phyloP scores from a whole-genome alignment of 192 early-diverging fungal genomes.

The Coemansia sp. region DNA sequence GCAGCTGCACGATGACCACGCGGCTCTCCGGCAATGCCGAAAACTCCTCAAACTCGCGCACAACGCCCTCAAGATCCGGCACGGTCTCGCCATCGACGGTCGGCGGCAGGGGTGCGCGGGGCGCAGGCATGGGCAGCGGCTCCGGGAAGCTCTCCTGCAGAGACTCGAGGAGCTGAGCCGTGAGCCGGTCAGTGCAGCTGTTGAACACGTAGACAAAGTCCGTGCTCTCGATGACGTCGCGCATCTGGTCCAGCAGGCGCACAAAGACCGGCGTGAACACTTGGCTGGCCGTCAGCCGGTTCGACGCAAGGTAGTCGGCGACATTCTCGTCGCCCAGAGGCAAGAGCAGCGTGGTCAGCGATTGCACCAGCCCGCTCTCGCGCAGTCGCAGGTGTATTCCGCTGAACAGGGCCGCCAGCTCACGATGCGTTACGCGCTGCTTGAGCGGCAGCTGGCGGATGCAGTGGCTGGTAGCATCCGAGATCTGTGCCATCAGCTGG shows the following conservation, averaged over 20 bases:
- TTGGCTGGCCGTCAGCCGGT: conserved; percentile 43
- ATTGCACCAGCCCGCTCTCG: conserved; percentile 34
- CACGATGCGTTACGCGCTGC: conserved; percentile 63
- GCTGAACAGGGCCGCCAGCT: conserved; percentile 59
- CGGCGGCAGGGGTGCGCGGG: conserved; percentile 35
- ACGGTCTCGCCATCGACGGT: conserved; percentile 46
- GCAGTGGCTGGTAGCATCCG: conserved; percentile 50
- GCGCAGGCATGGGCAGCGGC: conserved; percentile 22
- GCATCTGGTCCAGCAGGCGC: conserved; percentile 81
- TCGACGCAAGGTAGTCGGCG: conserved; percentile 39
- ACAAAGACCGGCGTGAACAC: conserved; percentile 67
- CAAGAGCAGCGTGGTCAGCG: conserved; percentile 29
- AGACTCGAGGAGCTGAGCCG: conserved; percentile 47
- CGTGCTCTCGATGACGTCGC: conserved; percentile 81
- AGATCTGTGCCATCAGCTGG: conserved; percentile 66
- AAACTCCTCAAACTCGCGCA: conserved; percentile 64
- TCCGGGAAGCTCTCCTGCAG: conserved; percentile 58
- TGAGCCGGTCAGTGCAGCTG: conserved; percentile 51
- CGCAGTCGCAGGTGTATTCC: conserved; percentile 62
- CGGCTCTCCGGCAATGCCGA: conserved; percentile 51
- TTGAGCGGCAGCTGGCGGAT: conserved; percentile 62
- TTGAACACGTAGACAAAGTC: conserved; percentile 48
- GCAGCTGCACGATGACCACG: conserved; percentile 63
- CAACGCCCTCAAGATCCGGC: conserved; percentile 54
- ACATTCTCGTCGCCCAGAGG: conserved; percentile 39